These are phyloP conservation scores for Castanopsis chinensis DNA, from an alignment of 306 rosid genomes.

Conservation along the genomic window DNA sequence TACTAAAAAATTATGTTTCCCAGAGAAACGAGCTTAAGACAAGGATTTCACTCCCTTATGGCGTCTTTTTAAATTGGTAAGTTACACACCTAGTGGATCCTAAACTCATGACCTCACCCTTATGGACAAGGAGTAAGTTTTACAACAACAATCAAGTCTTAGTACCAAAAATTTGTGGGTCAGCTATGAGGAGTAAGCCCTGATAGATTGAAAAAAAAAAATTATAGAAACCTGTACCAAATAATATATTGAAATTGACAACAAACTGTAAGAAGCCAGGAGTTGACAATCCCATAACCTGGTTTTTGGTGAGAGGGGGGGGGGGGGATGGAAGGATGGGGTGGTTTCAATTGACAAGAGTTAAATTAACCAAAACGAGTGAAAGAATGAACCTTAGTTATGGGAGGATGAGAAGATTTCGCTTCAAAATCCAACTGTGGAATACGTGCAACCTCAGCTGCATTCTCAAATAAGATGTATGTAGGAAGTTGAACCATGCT, in stretches of 20 bases:
- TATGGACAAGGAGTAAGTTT: too few species aligned
- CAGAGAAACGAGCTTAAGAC: background rate
- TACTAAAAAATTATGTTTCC: background rate
- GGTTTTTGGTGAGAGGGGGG: too few species aligned
- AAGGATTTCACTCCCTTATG: background rate
- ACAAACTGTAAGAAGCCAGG: background rate
- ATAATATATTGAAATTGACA: background rate
- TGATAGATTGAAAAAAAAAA: background rate
- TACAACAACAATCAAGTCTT: too few species aligned
- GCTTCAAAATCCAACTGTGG: conserved; percentile 64
- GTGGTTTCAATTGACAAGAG: background rate
- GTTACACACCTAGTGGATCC: too few species aligned
- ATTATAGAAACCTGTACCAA: background rate
- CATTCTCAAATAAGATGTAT: conserved; percentile 82
- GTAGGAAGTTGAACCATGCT: conserved; percentile 85
- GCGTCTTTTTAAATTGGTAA: too few species aligned
- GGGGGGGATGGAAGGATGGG: background rate
- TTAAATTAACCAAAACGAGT: background rate
- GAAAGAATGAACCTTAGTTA: conserved; percentile 56
- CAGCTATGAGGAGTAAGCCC: too few species aligned
- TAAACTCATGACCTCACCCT: too few species aligned
- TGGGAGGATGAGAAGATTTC: conserved; percentile 46
- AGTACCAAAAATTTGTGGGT: too few species aligned
- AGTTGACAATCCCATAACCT: background rate
- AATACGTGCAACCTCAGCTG: conserved; percentile 68